Base-by-base conservation (phyloP, 805 yeast species). In the Ogataea siamensis region DNA sequence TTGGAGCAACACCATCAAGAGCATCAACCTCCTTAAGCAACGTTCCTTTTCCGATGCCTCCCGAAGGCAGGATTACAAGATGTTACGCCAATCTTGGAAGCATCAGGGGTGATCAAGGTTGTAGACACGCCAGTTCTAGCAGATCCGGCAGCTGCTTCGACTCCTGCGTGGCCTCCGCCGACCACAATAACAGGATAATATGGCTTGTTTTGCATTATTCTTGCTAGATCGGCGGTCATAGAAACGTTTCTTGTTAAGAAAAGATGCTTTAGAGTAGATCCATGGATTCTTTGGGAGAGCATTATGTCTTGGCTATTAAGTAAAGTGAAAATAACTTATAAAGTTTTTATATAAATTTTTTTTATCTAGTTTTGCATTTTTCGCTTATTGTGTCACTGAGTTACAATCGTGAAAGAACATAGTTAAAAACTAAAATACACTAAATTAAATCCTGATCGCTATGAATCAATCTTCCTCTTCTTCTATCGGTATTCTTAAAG, bases 101-200 rank as follows among this genome's bases (percentile, higher is more conserved):
- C 54, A 31, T 70, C 73, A 2, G 96, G 98, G 0, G 99, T 89
- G 2, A 93, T 69, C 18, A 93, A 66, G 2, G 80, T 66, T 0
- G 95, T 83, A 3, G 55, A 44, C 2, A 82, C 73, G 0, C 97
- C 97, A 1, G 85, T 57, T 45, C 99, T 70, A 1, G 98, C 95
- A 1, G 96, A 71, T 0, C 91, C 98, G 0, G 96, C 72, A 2
- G 96, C 93, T 0, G 99, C 99, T 62, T 93, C 99, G 50, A 95
- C 82, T 9, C 99, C 99, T 23, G 99, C 99, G 66, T 93, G 99
- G 0, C 99, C 99, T 9, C 95, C 99, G 4, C 99, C 99, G 14
- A 93, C 78, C 4, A 93, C 91, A 1, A 91, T 73, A 0, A 88
- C 96, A 0, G 88, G 91, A 32, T 64, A 67, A 9, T 51, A 43